phyloP scores from a whole-genome alignment of 768 basidiomycete species.

The Gloeostereum incarnatum region DNA sequence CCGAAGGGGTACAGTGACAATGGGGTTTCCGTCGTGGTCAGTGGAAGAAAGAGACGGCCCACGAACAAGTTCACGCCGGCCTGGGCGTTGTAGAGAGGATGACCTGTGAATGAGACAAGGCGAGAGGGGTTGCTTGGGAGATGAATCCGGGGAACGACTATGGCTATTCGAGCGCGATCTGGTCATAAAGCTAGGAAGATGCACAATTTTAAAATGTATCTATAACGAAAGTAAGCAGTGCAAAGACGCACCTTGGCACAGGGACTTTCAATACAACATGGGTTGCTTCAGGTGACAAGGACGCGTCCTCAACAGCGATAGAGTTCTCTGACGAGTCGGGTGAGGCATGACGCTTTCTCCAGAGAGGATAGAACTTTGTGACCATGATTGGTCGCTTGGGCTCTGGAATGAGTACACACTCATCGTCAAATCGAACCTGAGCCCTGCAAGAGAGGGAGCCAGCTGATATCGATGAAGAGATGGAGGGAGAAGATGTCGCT shows the following conservation, averaged over 20 bases:
- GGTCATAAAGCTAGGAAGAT: slow-evolving; percentile 30
- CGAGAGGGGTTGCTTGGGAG: slow-evolving; percentile 22
- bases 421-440: slow-evolving; percentile 70
- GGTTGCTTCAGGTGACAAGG: slow-evolving; percentile 19
- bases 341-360: slow-evolving; percentile 18
- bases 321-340: slow-evolving; percentile 11
- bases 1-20: slow-evolving; percentile 56
- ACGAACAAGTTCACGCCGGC: slow-evolving; percentile 11
- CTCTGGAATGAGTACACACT: slow-evolving; percentile 73
- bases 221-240: slow-evolving; percentile 3
- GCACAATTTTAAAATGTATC: slow-evolving; percentile 2
- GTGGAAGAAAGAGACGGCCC: slow-evolving; percentile 24
- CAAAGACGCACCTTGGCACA: slow-evolving; percentile 43
- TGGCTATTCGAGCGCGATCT: slow-evolving; percentile 29
- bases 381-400: slow-evolving; percentile 38
- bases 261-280: slow-evolving; percentile 52
- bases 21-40: slow-evolving; percentile 21
- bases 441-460: no score
- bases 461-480: no score
- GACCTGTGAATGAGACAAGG: slow-evolving; percentile 48
- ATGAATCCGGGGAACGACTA: slow-evolving; percentile 22
- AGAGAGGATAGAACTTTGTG: slow-evolving; percentile 64
- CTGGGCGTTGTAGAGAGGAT: slow-evolving; percentile 10
- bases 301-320: slow-evolving; percentile 12
- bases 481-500: no score